Percentiles rank a stretch among this genome's conserved stretches.
These are phyloP conservation scores for Suillus paluster DNA, from an alignment of 768 basidiomycete genomes.

Conservation along the genomic window DNA sequence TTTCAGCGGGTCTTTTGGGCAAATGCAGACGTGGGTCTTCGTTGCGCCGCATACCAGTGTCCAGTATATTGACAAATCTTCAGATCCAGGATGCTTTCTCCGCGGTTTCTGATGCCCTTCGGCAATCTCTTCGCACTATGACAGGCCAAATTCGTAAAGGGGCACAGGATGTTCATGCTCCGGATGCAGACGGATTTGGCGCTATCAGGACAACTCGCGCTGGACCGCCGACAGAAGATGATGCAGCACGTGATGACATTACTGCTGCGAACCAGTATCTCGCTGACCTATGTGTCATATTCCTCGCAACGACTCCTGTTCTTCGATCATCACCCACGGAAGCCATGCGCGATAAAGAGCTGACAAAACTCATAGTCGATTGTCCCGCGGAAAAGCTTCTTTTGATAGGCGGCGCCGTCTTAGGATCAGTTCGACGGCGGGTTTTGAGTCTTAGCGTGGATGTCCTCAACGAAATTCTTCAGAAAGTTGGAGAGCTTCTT, in stretches of 20 bases:
- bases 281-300: conserved; percentile 57
- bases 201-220: conserved; percentile 48
- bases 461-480: conserved; percentile 57
- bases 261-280: conserved; percentile 38
- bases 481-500: conserved; percentile 57
- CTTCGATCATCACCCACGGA: conserved; percentile 63
- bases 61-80: not conserved
- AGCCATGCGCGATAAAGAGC: conserved; percentile 62
- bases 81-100: conserved; percentile 59
- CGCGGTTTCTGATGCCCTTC: conserved; percentile 37
- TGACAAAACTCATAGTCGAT: conserved; percentile 55
- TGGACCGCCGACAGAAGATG: conserved; percentile 34
- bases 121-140: conserved; percentile 45
- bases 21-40: conserved; percentile 61
- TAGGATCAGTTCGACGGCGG: conserved; percentile 58
- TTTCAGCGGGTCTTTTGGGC: conserved; percentile 70
- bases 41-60: not conserved
- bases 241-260: conserved; percentile 31
- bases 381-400: conserved; percentile 61
- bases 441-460: conserved; percentile 55
- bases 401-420: conserved; percentile 57
- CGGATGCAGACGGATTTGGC: conserved; percentile 63
- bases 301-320: conserved; percentile 66
- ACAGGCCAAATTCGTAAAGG: conserved; percentile 23
- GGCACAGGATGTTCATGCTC: conserved; percentile 35